Evolutionary conservation across 345 rosid species (phyloP).

Genomic region (Brassica cretica): DNA sequence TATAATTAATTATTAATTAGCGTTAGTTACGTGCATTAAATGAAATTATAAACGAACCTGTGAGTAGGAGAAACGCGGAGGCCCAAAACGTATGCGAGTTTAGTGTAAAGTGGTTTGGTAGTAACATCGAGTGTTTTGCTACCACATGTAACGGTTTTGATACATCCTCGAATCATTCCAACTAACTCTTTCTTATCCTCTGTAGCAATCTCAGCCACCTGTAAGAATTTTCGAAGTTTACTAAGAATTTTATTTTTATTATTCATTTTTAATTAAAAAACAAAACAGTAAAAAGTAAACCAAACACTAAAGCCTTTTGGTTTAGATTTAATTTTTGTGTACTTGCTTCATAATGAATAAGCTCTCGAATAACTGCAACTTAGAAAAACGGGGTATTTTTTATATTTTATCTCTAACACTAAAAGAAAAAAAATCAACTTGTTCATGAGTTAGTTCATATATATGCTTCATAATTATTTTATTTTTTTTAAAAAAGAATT

Average conservation of each 20-base stretch:
- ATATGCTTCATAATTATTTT: not conserved
- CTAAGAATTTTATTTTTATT: not conserved
- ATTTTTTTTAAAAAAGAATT: not conserved
- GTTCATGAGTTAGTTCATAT: not conserved
- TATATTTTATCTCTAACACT: not conserved
- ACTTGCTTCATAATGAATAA: not conserved
- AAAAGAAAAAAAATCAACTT: not conserved
- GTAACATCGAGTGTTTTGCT: constrained; percentile 34
- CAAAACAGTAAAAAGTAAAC: not conserved
- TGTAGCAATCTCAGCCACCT: constrained; percentile 79
- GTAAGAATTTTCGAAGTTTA: not conserved
- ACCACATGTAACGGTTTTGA: constrained; percentile 93
- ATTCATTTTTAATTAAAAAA: not conserved
- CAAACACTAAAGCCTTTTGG: not conserved
- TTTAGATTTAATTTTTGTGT: not conserved
- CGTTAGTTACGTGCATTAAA: not conserved
- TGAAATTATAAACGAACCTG: constrained; percentile 44
- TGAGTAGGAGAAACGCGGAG: constrained; percentile 88
- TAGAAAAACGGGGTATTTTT: not conserved
- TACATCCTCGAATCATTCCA: constrained; percentile 91
- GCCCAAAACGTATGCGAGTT: constrained; percentile 84
- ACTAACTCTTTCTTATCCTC: constrained; percentile 52
- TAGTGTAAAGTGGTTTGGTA: constrained; percentile 49
- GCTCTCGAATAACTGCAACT: not conserved
- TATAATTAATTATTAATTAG: not conserved